phyloP scores from a whole-genome alignment of 176 grass and related monocot species.

The Raddia distichophylla region DNA sequence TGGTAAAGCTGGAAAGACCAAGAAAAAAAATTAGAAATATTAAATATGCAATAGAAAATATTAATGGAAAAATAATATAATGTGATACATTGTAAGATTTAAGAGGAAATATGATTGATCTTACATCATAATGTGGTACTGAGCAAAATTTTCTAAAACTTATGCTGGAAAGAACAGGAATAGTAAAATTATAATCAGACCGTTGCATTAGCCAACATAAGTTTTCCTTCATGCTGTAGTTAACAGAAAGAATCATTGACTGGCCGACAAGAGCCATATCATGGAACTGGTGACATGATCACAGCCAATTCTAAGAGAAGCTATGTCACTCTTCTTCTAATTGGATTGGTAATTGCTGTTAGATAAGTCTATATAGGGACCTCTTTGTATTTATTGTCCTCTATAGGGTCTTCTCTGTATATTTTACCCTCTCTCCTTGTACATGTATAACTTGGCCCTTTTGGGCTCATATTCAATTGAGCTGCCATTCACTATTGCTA shows the following conservation, averaged over 20 bases:
- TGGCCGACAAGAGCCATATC: background rate
- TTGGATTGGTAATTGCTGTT: background rate
- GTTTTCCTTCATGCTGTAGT: background rate
- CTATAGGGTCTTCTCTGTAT: no score
- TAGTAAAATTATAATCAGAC: background rate
- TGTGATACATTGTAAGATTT: background rate
- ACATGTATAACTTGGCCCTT: no score
- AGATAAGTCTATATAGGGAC: no score
- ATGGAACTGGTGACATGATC: background rate
- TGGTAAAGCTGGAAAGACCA: constrained; percentile 66
- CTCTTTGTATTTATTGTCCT: no score
- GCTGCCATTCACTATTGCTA: no score
- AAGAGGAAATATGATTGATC: background rate
- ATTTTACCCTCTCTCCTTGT: no score
- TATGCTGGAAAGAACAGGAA: background rate
- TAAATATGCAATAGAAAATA: background rate
- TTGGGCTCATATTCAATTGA: no score
- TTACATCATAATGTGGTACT: background rate
- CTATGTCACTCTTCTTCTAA: background rate
- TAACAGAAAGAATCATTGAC: background rate
- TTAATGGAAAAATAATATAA: background rate
- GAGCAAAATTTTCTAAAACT: background rate
- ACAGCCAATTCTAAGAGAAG: background rate
- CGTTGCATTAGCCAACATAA: background rate
- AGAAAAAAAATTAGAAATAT: constrained; percentile 31